A percentile compares a stretch with the other conserved stretches of the same genome.
Evolutionary conservation across 345 rosid species (phyloP).

Genomic region (Eucalyptus curtisii): DNA sequence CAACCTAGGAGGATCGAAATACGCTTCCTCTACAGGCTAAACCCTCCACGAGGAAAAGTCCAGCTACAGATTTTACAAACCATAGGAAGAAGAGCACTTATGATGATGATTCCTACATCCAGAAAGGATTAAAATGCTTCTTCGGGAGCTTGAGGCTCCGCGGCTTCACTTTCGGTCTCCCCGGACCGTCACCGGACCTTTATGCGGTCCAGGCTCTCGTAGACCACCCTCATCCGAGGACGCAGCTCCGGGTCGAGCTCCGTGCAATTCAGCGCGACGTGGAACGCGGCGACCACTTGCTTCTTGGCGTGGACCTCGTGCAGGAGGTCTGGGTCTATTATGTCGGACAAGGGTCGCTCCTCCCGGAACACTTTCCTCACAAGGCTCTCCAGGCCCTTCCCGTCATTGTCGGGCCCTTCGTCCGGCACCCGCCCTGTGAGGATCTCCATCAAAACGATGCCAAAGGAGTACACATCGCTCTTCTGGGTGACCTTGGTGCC

Average conservation of each 20-base stretch:
- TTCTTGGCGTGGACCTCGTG: conserved; percentile 54
- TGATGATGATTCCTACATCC: neutral
- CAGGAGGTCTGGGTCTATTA: conserved; percentile 55
- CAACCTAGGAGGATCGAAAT: neutral
- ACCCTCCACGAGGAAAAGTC: neutral
- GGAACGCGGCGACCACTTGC: conserved; percentile 57
- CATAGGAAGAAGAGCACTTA: neutral
- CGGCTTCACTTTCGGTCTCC: neutral
- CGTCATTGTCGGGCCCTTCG: conserved; percentile 43
- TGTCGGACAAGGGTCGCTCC: conserved; percentile 54
- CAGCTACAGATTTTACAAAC: neutral
- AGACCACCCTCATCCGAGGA: conserved; percentile 78
- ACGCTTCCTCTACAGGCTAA: neutral
- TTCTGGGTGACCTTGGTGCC: conserved; percentile 71
- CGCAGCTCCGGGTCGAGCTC: conserved; percentile 86
- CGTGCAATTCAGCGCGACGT: conserved; percentile 81
- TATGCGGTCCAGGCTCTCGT: conserved; percentile 68
- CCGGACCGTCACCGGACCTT: conserved; percentile 15
- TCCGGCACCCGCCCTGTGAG: conserved; percentile 60
- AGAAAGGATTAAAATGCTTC: neutral
- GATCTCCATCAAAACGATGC: conserved; percentile 77
- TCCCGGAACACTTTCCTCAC: conserved; percentile 66
- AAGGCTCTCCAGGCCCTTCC: conserved; percentile 46
- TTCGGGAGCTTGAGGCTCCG: neutral
- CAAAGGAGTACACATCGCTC: conserved; percentile 82